Evolutionary conservation across 2,329 filamentous ascomycete species (phyloP).

Genomic region (Diplodia corticola): DNA sequence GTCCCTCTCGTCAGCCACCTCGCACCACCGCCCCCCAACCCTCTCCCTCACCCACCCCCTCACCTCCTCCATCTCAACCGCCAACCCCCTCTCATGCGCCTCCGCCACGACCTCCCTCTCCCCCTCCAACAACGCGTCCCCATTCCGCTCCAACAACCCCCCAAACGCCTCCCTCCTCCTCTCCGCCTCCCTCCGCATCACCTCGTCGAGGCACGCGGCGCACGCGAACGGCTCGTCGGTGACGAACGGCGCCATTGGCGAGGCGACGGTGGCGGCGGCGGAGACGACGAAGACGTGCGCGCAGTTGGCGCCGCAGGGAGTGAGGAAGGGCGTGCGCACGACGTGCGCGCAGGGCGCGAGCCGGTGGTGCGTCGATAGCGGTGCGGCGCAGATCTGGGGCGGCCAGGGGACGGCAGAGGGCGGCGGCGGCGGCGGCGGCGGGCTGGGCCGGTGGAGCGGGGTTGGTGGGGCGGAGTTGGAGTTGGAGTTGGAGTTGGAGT

Average conservation of each 20-base stretch:
- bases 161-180: background rate
- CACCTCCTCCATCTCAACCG: background rate
- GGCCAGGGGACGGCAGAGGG: background rate
- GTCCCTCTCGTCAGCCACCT: background rate
- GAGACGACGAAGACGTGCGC: background rate
- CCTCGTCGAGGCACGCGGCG: background rate
- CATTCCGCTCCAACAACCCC: background rate
- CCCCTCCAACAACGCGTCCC: background rate
- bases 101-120: background rate
- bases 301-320: slow-evolving; percentile 9
- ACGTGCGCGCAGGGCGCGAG: slow-evolving; percentile 4
- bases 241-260: background rate
- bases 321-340: slow-evolving; percentile 2
- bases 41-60: background rate
- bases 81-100: background rate
- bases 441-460: too few relatives aligned
- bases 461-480: too few relatives aligned
- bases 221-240: background rate
- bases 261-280: background rate
- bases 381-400: slow-evolving; percentile 7
- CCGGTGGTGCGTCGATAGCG: slow-evolving; percentile 6
- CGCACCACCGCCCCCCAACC: background rate
- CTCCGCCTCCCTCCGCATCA: background rate
- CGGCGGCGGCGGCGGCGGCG: too few relatives aligned
- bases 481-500: too few relatives aligned